Percentiles rank a stretch among this genome's conserved stretches.
phyloP scores from a whole-genome alignment of 176 grass and related monocot species.

The Rhynchospora breviuscula region DNA sequence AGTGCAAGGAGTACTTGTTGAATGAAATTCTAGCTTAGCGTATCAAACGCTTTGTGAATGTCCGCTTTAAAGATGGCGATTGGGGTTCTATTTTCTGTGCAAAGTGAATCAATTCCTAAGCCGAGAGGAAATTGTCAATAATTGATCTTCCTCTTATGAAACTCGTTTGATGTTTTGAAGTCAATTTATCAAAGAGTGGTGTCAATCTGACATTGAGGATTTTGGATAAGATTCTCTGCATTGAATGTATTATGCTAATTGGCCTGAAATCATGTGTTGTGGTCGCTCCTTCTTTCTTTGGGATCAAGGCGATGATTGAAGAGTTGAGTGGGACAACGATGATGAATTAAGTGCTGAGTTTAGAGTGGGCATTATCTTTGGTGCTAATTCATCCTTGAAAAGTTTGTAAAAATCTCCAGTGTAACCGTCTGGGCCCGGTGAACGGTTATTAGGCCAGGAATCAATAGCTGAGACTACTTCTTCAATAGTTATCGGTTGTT shows the following conservation, averaged over 20 bases:
- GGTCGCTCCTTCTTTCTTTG: not conserved
- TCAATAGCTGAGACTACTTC: no score
- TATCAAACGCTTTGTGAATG: conserved; percentile 7
- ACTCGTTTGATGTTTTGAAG: not conserved
- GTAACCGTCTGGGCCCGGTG: not conserved
- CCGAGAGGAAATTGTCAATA: not conserved
- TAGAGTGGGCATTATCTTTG: not conserved
- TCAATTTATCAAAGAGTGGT: not conserved
- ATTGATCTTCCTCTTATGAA: not conserved
- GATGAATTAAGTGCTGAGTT: not conserved
- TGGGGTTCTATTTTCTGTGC: not conserved
- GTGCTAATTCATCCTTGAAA: not conserved
- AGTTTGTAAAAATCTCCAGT: not conserved
- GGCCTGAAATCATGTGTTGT: not conserved
- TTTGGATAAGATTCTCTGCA: conserved; percentile 14
- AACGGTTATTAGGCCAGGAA: not conserved
- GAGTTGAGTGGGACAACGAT: no score
- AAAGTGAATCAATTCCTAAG: not conserved
- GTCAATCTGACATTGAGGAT: not conserved
- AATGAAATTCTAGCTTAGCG: not conserved
- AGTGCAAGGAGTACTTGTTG: not conserved
- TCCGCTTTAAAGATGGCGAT: not conserved
- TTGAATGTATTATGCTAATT: not conserved
- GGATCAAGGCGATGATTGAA: not conserved
- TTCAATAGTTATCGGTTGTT: no score